phyloP scores from a whole-genome alignment of 2,329 filamentous ascomycete genomes.

The Fusarium nodosum region DNA sequence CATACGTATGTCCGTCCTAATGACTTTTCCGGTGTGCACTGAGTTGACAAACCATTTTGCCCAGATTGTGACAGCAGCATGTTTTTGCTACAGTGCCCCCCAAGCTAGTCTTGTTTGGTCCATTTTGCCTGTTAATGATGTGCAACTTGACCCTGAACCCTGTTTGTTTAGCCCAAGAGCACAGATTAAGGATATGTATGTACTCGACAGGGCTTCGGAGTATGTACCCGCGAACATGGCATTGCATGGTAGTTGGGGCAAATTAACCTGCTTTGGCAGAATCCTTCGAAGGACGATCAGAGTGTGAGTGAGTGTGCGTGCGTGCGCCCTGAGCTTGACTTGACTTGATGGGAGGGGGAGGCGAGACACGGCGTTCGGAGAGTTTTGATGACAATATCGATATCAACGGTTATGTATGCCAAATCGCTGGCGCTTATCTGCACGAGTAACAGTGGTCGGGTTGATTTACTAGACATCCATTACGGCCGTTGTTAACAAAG shows the following conservation, averaged over 20 bases:
- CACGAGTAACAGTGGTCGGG: not conserved
- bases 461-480: constrained; percentile 10
- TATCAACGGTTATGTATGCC: constrained; percentile 12
- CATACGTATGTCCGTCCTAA: constrained; percentile 4
- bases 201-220: constrained; percentile 28
- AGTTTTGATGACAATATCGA: constrained; percentile 27
- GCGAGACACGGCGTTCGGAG: constrained; percentile 7
- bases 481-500: constrained; percentile 16
- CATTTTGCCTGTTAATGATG: constrained; percentile 36
- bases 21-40: constrained; percentile 8
- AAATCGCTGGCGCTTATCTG: constrained; percentile 24
- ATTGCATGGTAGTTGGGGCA: constrained; percentile 16
- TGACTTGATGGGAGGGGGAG: not conserved
- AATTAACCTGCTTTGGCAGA: constrained; percentile 39
- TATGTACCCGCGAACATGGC: constrained; percentile 25
- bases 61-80: not conserved
- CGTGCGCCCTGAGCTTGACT: constrained; percentile 22
- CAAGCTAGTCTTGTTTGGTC: constrained; percentile 1
- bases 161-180: constrained; percentile 21
- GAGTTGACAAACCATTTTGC: not conserved
- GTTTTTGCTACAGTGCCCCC: not conserved
- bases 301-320: not conserved
- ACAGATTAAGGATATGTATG: constrained; percentile 5
- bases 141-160: constrained; percentile 17
- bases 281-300: constrained; percentile 23